phyloP scores from a whole-genome alignment of 164 flowering plant genomes.

The Macadamia tetraphylla region DNA sequence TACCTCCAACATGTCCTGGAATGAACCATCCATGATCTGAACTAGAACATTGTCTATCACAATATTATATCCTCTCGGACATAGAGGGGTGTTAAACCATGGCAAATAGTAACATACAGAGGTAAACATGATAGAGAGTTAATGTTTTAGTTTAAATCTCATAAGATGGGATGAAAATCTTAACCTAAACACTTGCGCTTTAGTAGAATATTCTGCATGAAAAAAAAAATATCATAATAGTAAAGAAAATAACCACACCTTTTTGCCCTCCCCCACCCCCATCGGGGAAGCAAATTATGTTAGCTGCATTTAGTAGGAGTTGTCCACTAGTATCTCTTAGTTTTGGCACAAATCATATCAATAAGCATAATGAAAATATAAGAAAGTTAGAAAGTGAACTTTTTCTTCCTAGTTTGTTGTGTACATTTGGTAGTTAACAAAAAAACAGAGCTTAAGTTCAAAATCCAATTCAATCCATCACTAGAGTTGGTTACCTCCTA shows the following conservation, averaged over 20 bases:
- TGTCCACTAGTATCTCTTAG: background rate
- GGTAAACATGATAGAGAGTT: background rate
- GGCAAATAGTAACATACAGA: background rate
- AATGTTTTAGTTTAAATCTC: background rate
- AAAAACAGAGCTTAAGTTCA: background rate
- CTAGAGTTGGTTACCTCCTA: conserved; percentile 18
- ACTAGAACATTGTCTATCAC: conserved; percentile 22
- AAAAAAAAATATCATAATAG: too few relatives aligned
- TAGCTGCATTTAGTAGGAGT: background rate
- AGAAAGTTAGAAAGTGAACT: too few relatives aligned
- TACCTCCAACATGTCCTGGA: conserved; percentile 26
- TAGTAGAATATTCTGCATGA: too few relatives aligned
- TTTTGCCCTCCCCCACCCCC: too few relatives aligned
- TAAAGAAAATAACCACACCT: too few relatives aligned
- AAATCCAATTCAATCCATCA: background rate
- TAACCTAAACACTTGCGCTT: too few relatives aligned
- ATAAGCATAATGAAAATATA: background rate
- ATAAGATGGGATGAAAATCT: background rate
- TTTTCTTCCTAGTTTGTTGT: too few relatives aligned
- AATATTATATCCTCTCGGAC: conserved; percentile 25
- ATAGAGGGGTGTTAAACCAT: background rate
- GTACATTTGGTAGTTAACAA: background rate
- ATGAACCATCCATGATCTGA: conserved; percentile 22
- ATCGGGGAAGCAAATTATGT: background rate
- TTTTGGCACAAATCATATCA: background rate